These are phyloP conservation scores for Hemileccinum rubropunctum DNA, from an alignment of 768 basidiomycete species.

Conservation along the genomic window DNA sequence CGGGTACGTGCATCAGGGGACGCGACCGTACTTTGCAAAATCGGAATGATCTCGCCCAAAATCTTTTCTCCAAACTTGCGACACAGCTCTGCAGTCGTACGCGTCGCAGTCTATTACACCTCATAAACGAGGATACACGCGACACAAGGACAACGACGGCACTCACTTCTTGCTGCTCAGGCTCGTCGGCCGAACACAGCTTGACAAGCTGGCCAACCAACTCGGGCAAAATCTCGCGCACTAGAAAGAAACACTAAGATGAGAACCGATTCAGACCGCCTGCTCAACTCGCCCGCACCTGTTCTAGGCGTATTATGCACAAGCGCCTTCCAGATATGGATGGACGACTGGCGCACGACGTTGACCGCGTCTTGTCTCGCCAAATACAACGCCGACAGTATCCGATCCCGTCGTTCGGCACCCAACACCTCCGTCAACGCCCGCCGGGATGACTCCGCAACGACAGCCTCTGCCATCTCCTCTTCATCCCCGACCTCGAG, in stretches of 20 bases:
- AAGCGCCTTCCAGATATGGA: constrained; percentile 97
- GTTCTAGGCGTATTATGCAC: constrained; percentile 93
- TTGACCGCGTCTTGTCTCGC: constrained; percentile 92
- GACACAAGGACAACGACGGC: neutral
- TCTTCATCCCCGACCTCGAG: constrained; percentile 73
- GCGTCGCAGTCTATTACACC: constrained; percentile 72
- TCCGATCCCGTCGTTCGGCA: constrained; percentile 82
- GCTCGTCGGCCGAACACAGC: constrained; percentile 73
- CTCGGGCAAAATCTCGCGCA: constrained; percentile 87
- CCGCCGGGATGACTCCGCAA: constrained; percentile 78
- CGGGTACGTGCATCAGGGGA: constrained; percentile 64
- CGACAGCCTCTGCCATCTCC: constrained; percentile 55
- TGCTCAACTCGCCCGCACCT: constrained; percentile 41
- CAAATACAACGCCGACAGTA: constrained; percentile 87
- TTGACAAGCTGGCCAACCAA: constrained; percentile 75
- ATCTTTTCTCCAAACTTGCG: constrained; percentile 95
- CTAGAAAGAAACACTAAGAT: constrained; percentile 38
- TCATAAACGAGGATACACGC: neutral
- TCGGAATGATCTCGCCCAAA: constrained; percentile 76
- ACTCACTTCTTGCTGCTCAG: constrained; percentile 86
- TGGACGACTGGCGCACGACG: constrained; percentile 84
- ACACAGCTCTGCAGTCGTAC: constrained; percentile 86
- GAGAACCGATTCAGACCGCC: neutral
- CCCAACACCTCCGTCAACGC: constrained; percentile 89
- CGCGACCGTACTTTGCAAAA: constrained; percentile 63